A percentile compares a stretch with the other conserved stretches of the same genome.
These are phyloP conservation scores for Suhomyces pyralidae DNA, from an alignment of 805 yeast genomes.

Conservation along the genomic window DNA sequence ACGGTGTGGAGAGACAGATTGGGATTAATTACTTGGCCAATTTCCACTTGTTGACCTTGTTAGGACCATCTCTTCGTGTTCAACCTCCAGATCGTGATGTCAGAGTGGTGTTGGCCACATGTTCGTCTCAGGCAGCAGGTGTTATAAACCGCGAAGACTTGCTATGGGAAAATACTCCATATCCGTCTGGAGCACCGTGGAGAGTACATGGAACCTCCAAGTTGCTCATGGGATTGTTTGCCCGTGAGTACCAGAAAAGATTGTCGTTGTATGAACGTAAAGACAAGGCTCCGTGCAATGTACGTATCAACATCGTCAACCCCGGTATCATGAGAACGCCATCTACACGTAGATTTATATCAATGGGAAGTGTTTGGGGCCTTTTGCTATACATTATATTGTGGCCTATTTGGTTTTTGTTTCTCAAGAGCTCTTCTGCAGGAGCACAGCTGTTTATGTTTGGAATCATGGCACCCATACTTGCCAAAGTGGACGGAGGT, in stretches of 20 bases:
- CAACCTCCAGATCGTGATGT: constrained; percentile 97
- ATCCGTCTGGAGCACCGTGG: constrained; percentile 66
- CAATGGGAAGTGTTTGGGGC: constrained; percentile 71
- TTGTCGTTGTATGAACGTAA: constrained; percentile 58
- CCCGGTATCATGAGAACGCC: constrained; percentile 94
- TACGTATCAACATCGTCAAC: constrained; percentile 71
- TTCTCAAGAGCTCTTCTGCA: constrained; percentile 68
- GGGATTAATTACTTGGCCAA: constrained; percentile 82
- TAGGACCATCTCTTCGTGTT: constrained; percentile 78
- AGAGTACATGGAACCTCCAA: constrained; percentile 80
- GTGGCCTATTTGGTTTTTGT: constrained; percentile 81
- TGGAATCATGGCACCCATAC: constrained; percentile 69
- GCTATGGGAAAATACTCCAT: constrained; percentile 56
- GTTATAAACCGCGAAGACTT: constrained; percentile 61
- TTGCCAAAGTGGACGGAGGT: constrained; percentile 61
- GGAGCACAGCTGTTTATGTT: constrained; percentile 79
- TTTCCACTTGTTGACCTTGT: constrained; percentile 71
- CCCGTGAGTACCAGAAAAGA: constrained; percentile 72
- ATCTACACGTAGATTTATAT: constrained; percentile 70
- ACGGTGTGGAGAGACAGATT: constrained; percentile 84
- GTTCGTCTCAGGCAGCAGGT: constrained; percentile 76
- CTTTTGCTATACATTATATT: constrained; percentile 57
- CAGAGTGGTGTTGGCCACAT: constrained; percentile 72
- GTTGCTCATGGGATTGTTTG: constrained; percentile 69
- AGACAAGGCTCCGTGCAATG: constrained; percentile 68